Conservation (phyloP, 2,329 filamentous ascomycete species). For the Xylariaceae sp. region DNA sequence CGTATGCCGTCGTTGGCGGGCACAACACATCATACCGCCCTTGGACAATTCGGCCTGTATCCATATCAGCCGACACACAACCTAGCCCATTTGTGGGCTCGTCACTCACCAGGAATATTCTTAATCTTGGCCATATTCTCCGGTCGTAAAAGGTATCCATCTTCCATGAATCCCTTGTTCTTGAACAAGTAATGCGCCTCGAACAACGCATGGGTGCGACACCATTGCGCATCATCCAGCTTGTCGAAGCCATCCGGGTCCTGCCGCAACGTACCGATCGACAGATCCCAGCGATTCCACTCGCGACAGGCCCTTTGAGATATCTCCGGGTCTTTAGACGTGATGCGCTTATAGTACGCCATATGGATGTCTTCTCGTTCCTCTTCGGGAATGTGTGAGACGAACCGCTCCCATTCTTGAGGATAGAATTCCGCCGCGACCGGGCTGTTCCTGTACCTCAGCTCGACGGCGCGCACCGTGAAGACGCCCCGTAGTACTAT, state of each 20-base stretch:
- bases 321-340: conserved; percentile 2
- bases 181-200: conserved; percentile 11
- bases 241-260: not conserved
- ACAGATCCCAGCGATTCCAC: conserved; percentile 13
- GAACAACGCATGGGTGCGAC: conserved; percentile 13
- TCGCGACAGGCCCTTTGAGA: not conserved
- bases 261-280: conserved; percentile 2
- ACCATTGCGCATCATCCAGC: conserved; percentile 11
- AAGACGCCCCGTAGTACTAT: conserved; percentile 16
- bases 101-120: conserved; percentile 12
- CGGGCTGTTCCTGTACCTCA: not conserved
- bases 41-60: conserved; percentile 12
- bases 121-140: conserved; percentile 17
- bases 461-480: conserved; percentile 5
- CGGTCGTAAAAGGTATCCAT: conserved; percentile 11
- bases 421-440: conserved; percentile 14
- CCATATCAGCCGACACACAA: not conserved
- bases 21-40: conserved; percentile 18
- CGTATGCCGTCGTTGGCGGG: conserved; percentile 13
- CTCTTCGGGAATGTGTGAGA: conserved; percentile 9
- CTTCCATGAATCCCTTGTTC: conserved; percentile 11
- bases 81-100: not conserved
- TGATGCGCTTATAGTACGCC: conserved; percentile 13
- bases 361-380: conserved; percentile 3
- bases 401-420: conserved; percentile 14